Conservation (phyloP, 805 yeast species). For the Starmera dryadoides region DNA sequence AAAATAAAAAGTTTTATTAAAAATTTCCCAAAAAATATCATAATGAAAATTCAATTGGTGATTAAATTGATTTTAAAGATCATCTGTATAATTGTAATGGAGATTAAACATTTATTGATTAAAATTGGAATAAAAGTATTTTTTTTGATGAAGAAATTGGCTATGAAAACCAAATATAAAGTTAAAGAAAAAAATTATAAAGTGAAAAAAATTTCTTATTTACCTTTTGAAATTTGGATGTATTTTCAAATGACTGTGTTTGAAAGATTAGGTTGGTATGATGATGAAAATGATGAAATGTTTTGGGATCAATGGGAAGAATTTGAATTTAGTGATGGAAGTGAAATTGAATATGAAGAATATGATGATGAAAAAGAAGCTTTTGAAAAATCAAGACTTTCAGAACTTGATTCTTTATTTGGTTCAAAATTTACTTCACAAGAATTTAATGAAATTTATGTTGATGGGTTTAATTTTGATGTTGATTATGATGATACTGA, state of each 20-base stretch:
- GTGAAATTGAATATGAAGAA: not conserved
- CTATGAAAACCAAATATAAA: not conserved
- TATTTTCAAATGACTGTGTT: slow-evolving; percentile 11
- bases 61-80: slow-evolving; percentile 11
- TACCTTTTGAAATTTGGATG: slow-evolving; percentile 10
- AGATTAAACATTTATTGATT: slow-evolving; percentile 1
- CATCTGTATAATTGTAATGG: slow-evolving; percentile 14
- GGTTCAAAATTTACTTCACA: slow-evolving; percentile 1
- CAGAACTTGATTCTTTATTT: slow-evolving; percentile 5
- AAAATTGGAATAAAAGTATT: slow-evolving; percentile 10
- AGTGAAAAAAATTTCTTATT: not conserved
- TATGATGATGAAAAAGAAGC: not conserved
- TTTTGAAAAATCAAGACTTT: not conserved
- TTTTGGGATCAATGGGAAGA: slow-evolving; percentile 1
- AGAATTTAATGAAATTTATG: slow-evolving; percentile 2
- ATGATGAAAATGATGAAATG: not conserved
- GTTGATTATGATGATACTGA: not conserved
- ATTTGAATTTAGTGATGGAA: not conserved
- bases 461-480: not conserved
- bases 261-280: slow-evolving; percentile 7
- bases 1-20: slow-evolving; percentile 9
- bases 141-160: slow-evolving; percentile 7
- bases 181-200: not conserved
- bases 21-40: slow-evolving; percentile 12
- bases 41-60: slow-evolving; percentile 12